Percentiles rank a stretch among this genome's conserved stretches.
Evolutionary conservation across 371 early-diverging fungal species (phyloP).

Genomic region (Mortierella sp.): DNA sequence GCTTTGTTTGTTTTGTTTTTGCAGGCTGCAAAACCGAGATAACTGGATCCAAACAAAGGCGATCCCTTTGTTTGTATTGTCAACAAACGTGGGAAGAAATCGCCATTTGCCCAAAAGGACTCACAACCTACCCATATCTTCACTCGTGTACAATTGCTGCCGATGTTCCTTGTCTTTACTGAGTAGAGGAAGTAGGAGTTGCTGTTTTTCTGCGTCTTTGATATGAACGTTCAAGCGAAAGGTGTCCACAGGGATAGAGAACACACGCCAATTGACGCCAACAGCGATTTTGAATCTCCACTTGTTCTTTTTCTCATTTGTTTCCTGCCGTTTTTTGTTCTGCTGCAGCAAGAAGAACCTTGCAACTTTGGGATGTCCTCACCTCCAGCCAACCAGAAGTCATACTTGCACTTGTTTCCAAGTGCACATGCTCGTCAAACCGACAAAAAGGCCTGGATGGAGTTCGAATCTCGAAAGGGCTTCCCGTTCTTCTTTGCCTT

Average conservation of each 20-base stretch:
- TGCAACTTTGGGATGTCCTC: neutral
- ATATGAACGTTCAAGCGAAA: neutral
- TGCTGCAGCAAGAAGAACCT: neutral
- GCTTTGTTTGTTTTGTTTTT: neutral
- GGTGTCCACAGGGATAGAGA: slow-evolving; percentile 3
- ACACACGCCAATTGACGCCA: slow-evolving; percentile 11
- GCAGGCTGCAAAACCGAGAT: neutral
- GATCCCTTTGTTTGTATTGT: neutral
- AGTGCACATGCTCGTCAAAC: slow-evolving; percentile 8
- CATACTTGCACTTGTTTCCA: neutral
- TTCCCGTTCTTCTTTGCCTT: neutral
- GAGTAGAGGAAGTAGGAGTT: neutral
- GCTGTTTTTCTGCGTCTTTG: neutral
- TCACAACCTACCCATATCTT: neutral
- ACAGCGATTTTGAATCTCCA: slow-evolving; percentile 5
- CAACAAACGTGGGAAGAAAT: slow-evolving; percentile 12
- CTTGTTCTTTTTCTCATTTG: neutral
- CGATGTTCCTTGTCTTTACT: neutral
- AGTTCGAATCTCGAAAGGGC: slow-evolving; percentile 2
- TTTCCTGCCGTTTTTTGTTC: neutral
- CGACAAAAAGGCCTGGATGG: neutral
- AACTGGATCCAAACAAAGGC: slow-evolving; percentile 8
- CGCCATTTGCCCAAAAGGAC: slow-evolving; percentile 2
- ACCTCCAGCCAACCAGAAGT: slow-evolving; percentile 6
- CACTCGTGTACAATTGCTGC: neutral